Percentiles rank a stretch among this genome's conserved stretches.
Evolutionary conservation across 768 basidiomycete species (phyloP).

Genomic region (Leccinellum albellum): DNA sequence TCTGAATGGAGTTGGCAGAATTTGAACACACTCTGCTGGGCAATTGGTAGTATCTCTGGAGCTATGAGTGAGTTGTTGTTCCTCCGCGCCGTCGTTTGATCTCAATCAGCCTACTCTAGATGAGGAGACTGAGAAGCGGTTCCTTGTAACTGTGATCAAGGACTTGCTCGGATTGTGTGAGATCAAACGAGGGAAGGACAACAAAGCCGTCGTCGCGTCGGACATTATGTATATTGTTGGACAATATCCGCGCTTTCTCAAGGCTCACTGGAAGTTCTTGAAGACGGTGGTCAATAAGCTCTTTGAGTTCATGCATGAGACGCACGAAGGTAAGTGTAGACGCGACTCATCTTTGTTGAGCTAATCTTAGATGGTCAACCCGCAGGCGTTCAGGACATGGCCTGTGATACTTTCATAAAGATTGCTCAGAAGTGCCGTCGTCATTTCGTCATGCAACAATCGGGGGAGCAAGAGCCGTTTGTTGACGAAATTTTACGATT

Average conservation of each 20-base stretch:
- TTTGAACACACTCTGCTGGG: constrained; percentile 98
- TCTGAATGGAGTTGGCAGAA: constrained; percentile 99
- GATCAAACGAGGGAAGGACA: constrained; percentile 98
- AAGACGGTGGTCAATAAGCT: constrained; percentile 99
- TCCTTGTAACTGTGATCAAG: constrained; percentile 98
- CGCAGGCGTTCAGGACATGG: constrained; percentile 98
- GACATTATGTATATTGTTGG: constrained; percentile 99
- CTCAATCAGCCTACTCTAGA: constrained; percentile 44
- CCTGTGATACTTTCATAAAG: constrained; percentile 99
- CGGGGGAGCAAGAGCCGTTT: constrained; percentile 95
- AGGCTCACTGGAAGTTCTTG: constrained; percentile 99
- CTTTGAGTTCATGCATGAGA: constrained; percentile 99
- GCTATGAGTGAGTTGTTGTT: constrained; percentile 82
- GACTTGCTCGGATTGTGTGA: constrained; percentile 96
- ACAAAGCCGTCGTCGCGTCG: constrained; percentile 97
- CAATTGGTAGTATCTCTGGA: constrained; percentile 97
- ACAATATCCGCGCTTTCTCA: constrained; percentile 98
- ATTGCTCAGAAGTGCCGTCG: constrained; percentile 98
- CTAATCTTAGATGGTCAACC: constrained; percentile 1
- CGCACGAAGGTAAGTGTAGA: constrained; percentile 73
- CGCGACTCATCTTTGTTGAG: not conserved
- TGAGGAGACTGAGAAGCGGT: constrained; percentile 98
- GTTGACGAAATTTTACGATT: constrained; percentile 94
- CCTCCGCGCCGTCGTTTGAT: not conserved
- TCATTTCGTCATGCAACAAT: constrained; percentile 98